Percentiles rank a stretch among this genome's conserved stretches.
These are phyloP conservation scores for Candida namnaoensis DNA, from an alignment of 805 yeast genomes.

Conservation along the genomic window DNA sequence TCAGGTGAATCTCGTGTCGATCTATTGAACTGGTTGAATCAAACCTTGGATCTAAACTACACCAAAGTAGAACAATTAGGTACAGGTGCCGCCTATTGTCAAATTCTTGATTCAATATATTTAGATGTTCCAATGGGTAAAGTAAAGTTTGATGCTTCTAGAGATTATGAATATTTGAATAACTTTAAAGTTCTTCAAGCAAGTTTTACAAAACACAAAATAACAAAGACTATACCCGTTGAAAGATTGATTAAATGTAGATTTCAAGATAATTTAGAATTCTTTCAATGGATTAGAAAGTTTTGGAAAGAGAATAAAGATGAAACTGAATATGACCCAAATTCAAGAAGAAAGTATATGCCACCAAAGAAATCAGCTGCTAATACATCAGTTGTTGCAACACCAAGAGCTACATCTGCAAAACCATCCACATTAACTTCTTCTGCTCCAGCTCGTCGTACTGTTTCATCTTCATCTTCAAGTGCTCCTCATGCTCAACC, in stretches of 20 bases:
- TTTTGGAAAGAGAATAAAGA: conserved; percentile 75
- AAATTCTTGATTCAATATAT: conserved; percentile 77
- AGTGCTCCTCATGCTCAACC: conserved; percentile 1
- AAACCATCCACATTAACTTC: conserved; percentile 1
- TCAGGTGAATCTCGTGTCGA: conserved; percentile 67
- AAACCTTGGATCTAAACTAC: conserved; percentile 53
- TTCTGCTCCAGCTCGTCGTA: conserved; percentile 4
- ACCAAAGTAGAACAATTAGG: conserved; percentile 90
- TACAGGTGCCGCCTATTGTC: conserved; percentile 92
- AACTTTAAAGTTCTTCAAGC: conserved; percentile 85
- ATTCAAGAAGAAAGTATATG: conserved; percentile 36
- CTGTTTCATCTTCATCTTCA: conserved; percentile 6
- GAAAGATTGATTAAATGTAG: conserved; percentile 78
- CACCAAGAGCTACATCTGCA: conserved; percentile 1
- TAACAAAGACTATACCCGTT: conserved; percentile 71
- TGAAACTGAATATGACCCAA: conserved; percentile 65
- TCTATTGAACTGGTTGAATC: conserved; percentile 78
- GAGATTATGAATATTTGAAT: conserved; percentile 68
- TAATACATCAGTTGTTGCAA: conserved; percentile 1
- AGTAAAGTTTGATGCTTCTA: conserved; percentile 62
- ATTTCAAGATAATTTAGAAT: conserved; percentile 90
- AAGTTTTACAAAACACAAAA: conserved; percentile 60
- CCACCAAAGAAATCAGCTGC: conserved; percentile 10
- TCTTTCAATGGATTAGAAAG: conserved; percentile 84
- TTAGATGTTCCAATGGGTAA: conserved; percentile 76